Evolutionary conservation across 106 monocot species (phyloP), one percentile per base, ranked within the genome.

Genomic region (Dendrobium officinale): DNA sequence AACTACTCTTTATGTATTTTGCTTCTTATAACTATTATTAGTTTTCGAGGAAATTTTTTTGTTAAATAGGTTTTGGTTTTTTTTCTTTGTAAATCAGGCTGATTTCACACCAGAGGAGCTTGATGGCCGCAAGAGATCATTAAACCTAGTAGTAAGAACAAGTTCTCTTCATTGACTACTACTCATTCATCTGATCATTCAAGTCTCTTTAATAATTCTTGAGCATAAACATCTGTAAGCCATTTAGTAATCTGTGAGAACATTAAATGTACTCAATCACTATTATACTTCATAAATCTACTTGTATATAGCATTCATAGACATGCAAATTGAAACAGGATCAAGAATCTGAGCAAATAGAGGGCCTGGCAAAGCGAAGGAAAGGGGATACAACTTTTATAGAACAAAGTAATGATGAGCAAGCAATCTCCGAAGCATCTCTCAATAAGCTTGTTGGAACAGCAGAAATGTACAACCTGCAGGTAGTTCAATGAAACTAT

Each of bases 401-500:
- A 54, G 89, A 91, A 29, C 93, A 87, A 70, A 67, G 70, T 66
- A 81, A 90, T 2, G 96, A 91, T 75, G 96, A 96, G 42, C 96
- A 93, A 80, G 96, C 91, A 75, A 86, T 96, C 17, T 86, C 89
- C 9, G 88, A 96, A 54, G 78, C 91, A 72, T 56, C 93, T 73
- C 82, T 96, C 68, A 96, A 91, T 84, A 96, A 93, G 77, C 84
- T 96, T 80, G 91, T 96, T 79, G 96, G 96, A 72, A 78, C 88
- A 61, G 86, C 88, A 37, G 96, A 91, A 8, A 16, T 81, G 9
- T 93, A 90, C 51, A 79, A 93, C 61, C 77, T 96, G 40, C 51
- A 86, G 91, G 96, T 96, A 87, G 73, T 2, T 15, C 40, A 64
- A 10, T 9, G 19, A 70, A 68, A 33, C 3, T 18, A 43, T 58